Conservation (phyloP, 2,329 filamentous ascomycete genomes). For the Colletotrichum cereale region DNA sequence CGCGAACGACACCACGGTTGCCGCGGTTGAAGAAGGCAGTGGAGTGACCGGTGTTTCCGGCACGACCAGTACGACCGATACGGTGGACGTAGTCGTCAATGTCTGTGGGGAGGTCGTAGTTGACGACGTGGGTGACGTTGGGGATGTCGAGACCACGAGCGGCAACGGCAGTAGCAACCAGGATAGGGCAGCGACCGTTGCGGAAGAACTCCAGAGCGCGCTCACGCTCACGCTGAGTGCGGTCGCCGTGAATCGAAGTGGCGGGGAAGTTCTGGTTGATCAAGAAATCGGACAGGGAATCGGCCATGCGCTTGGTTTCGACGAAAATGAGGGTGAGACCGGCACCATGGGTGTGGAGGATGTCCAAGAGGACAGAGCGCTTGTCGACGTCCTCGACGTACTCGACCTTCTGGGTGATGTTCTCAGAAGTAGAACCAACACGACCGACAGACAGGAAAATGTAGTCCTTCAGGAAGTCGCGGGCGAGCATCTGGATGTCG, state of each 20-base stretch:
- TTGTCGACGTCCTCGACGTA: slow-evolving; percentile 98
- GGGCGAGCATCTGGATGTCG: slow-evolving; percentile 98
- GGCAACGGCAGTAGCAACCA: slow-evolving; percentile 97
- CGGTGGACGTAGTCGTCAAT: slow-evolving; percentile 99
- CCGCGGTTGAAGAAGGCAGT: slow-evolving; percentile 99
- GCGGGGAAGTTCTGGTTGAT: slow-evolving; percentile 99
- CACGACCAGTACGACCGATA: slow-evolving; percentile 99
- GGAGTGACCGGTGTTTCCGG: slow-evolving; percentile 97
- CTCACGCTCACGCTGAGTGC: slow-evolving; percentile 98
- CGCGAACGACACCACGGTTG: slow-evolving; percentile 97
- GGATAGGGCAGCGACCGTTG: slow-evolving; percentile 92
- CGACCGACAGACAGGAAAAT: slow-evolving; percentile 98
- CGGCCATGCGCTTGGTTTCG: slow-evolving; percentile 99
- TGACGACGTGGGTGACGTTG: slow-evolving; percentile 97
- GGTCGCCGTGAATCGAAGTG: slow-evolving; percentile 98
- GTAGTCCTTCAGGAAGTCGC: slow-evolving; percentile 99
- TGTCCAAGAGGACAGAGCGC: slow-evolving; percentile 96
- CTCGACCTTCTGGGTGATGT: slow-evolving; percentile 99
- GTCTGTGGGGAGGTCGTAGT: slow-evolving; percentile 99
- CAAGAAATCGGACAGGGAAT: slow-evolving; percentile 96
- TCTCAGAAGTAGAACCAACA: slow-evolving; percentile 99
- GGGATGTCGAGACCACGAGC: slow-evolving; percentile 93
- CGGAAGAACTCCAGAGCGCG: slow-evolving; percentile 98
- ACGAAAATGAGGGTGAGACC: slow-evolving; percentile 98
- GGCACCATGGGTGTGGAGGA: slow-evolving; percentile 91